Conservation (phyloP, 169 alveolate species). For the Babesia gibsoni region DNA sequence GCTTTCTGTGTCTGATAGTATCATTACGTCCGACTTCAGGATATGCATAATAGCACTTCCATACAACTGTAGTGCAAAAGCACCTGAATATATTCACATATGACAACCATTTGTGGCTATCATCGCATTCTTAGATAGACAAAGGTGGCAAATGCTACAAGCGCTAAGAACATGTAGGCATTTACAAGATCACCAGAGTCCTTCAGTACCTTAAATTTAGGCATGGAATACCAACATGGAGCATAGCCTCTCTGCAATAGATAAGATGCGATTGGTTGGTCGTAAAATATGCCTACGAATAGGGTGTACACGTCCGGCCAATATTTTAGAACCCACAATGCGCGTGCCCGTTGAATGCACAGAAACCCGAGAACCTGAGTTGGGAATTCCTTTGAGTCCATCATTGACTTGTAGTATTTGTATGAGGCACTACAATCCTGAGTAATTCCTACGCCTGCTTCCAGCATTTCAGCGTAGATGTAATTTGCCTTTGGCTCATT, state of each 20-base stretch:
- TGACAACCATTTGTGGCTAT: background rate
- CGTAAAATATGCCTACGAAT: constrained; percentile 30
- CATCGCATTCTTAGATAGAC: background rate
- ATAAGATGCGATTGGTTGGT: constrained; percentile 4
- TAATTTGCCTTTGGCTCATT: constrained; percentile 50
- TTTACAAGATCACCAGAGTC: background rate
- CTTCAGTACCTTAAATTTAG: background rate
- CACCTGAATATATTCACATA: no score
- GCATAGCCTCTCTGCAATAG: background rate
- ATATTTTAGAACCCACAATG: constrained; percentile 1
- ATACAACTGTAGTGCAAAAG: no score
- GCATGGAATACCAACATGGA: constrained; percentile 12
- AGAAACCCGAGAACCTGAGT: constrained; percentile 50
- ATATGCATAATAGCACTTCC: no score
- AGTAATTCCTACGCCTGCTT: constrained; percentile 58
- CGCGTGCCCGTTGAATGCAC: constrained; percentile 43
- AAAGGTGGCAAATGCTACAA: background rate
- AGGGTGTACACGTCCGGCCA: constrained; percentile 14
- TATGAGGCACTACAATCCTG: constrained; percentile 49
- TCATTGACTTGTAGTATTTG: constrained; percentile 25
- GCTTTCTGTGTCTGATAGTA: no score
- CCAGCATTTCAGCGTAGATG: constrained; percentile 63
- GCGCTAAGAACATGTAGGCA: background rate
- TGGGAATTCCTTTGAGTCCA: constrained; percentile 13
- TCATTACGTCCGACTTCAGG: no score